Conservation (phyloP, 768 basidiomycete genomes). For the Sarcomyxa edulis region DNA sequence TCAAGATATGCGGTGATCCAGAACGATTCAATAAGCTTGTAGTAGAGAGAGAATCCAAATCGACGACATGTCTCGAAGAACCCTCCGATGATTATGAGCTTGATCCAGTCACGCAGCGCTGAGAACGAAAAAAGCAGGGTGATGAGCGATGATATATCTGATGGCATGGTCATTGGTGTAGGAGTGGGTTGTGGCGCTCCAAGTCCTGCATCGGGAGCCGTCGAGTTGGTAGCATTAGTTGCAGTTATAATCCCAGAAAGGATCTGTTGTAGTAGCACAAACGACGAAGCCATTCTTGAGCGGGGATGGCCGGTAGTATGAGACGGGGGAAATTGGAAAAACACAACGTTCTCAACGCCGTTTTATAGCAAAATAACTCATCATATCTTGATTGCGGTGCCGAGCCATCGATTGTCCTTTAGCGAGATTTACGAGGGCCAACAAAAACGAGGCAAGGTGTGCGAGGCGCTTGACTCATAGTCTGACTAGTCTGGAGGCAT, state of each 20-base stretch:
- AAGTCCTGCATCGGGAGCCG: too few species aligned
- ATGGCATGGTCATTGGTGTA: slow-evolving; percentile 7
- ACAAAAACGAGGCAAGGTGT: too few species aligned
- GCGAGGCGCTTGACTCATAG: too few species aligned
- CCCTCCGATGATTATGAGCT: slow-evolving; percentile 59
- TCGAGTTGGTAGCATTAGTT: slow-evolving; percentile 3
- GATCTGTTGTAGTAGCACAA: slow-evolving; percentile 17
- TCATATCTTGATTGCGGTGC: too few species aligned
- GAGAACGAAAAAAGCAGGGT: slow-evolving; percentile 45
- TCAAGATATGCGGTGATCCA: slow-evolving; percentile 61
- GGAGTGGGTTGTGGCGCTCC: too few species aligned
- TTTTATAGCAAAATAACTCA: too few species aligned
- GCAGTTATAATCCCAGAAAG: slow-evolving; percentile 12
- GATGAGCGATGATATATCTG: slow-evolving; percentile 28
- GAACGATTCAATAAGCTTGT: slow-evolving; percentile 41
- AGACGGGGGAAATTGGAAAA: too few species aligned
- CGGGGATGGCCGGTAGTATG: slow-evolving; percentile 7
- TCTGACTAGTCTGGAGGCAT: too few species aligned
- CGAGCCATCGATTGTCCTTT: too few species aligned
- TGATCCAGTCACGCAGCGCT: slow-evolving; percentile 58
- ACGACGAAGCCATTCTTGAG: too few species aligned
- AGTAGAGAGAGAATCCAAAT: slow-evolving; percentile 34
- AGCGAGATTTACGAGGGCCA: too few species aligned
- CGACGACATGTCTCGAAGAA: slow-evolving; percentile 56
- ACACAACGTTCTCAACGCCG: too few species aligned